Evolutionary conservation across 2,329 filamentous ascomycete genomes (phyloP).

Genomic region (Acrocalymma vagum): DNA sequence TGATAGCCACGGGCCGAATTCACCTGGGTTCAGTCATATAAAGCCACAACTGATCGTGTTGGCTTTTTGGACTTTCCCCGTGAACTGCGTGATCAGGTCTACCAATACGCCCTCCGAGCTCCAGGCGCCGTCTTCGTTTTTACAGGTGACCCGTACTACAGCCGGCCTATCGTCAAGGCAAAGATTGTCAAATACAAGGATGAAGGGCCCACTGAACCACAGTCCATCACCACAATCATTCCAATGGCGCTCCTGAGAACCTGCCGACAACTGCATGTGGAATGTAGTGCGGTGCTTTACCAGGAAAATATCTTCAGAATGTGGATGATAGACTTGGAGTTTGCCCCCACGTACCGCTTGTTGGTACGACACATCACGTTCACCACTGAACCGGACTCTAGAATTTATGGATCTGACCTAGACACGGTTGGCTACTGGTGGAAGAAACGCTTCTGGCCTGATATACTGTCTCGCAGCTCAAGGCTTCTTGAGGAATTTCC

Average conservation of each 20-base stretch:
- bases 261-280: conserved; percentile 52
- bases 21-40: conserved; percentile 33
- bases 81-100: conserved; percentile 39
- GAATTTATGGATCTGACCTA: conserved; percentile 29
- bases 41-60: conserved; percentile 12
- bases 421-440: conserved; percentile 37
- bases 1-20: too few relatives aligned
- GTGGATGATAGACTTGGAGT: conserved; percentile 22
- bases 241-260: conserved; percentile 40
- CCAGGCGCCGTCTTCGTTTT: conserved; percentile 39
- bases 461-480: conserved; percentile 23
- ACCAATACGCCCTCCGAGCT: conserved; percentile 29
- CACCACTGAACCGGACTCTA: conserved; percentile 27
- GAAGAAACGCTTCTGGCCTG: conserved; percentile 38
- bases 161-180: conserved; percentile 21
- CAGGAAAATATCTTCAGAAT: conserved; percentile 55
- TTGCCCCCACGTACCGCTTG: conserved; percentile 24
- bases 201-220: conserved; percentile 31
- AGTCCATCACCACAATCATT: conserved; percentile 21
- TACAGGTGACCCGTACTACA: conserved; percentile 20
- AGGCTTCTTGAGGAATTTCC: conserved; percentile 31
- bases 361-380: conserved; percentile 32
- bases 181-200: conserved; percentile 34
- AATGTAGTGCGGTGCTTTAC: conserved; percentile 57
- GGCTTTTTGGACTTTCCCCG: conserved; percentile 42